These are phyloP conservation scores for Lyophyllum atratum DNA, from an alignment of 768 basidiomycete genomes.

Conservation along the genomic window DNA sequence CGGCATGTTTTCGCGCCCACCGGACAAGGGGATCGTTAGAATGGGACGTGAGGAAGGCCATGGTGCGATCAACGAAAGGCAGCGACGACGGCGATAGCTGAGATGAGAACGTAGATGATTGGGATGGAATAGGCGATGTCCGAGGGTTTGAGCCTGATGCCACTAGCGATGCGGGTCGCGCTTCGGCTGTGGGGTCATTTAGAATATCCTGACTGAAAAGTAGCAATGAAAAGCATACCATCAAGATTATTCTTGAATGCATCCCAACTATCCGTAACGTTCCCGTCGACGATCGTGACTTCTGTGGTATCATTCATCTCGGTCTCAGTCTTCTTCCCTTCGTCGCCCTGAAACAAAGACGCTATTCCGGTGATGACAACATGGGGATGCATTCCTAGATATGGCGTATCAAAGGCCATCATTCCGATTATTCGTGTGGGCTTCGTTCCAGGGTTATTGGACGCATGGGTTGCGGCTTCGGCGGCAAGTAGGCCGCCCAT, in stretches of 20 bases:
- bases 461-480: constrained; percentile 50
- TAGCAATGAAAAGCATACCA: constrained; percentile 16
- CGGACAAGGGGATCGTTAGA: constrained; percentile 45
- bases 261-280: constrained; percentile 54
- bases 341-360: constrained; percentile 43
- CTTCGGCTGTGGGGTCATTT: not conserved
- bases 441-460: constrained; percentile 34
- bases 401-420: constrained; percentile 61
- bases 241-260: constrained; percentile 39
- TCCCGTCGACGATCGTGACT: constrained; percentile 44
- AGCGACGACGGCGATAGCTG: constrained; percentile 19
- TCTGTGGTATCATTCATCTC: constrained; percentile 45
- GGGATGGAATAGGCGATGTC: constrained; percentile 14
- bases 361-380: constrained; percentile 59
- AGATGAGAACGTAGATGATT: constrained; percentile 12
- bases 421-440: constrained; percentile 51
- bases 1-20: constrained; percentile 55
- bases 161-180: constrained; percentile 1
- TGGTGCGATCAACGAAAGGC: constrained; percentile 32
- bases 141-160: constrained; percentile 9
- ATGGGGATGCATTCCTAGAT: constrained; percentile 64
- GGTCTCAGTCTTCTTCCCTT: constrained; percentile 31
- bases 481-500: constrained; percentile 65
- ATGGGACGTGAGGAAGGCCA: constrained; percentile 40
- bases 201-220: not conserved